These are phyloP conservation scores for Salix dunnii DNA, from an alignment of 345 rosid genomes.

Conservation along the genomic window DNA sequence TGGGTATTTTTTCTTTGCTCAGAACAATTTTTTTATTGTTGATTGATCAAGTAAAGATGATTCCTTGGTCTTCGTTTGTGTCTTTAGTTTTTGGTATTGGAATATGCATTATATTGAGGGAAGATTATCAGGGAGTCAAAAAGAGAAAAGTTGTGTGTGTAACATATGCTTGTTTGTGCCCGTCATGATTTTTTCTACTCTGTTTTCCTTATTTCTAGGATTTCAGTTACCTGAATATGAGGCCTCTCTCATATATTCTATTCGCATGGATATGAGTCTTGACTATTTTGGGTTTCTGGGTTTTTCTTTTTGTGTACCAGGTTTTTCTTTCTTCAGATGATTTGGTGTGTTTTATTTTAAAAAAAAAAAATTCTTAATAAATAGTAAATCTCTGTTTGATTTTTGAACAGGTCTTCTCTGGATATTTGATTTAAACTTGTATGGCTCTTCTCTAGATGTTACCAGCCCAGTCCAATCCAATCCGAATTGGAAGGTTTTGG, in stretches of 20 bases:
- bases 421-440: constrained; percentile 4
- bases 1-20: constrained; percentile 5
- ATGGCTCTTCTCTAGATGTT: constrained; percentile 12
- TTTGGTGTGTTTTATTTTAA: neutral
- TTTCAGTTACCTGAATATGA: constrained; percentile 33
- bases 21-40: too few species aligned
- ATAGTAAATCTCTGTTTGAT: constrained; percentile 5
- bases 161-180: neutral
- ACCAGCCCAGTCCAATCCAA: constrained; percentile 14
- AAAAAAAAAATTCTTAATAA: neutral
- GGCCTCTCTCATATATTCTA: constrained; percentile 9
- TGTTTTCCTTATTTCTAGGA: constrained; percentile 28
- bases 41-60: neutral
- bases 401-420: constrained; percentile 20
- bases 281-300: constrained; percentile 13
- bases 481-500: constrained; percentile 27
- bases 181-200: constrained; percentile 11
- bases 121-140: too few species aligned
- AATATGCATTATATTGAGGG: too few species aligned
- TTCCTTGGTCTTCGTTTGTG: neutral
- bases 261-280: constrained; percentile 8
- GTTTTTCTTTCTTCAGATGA: neutral
- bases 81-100: neutral
- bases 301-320: neutral
- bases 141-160: constrained; percentile 1